These are phyloP conservation scores for Phytophthora sp. DNA, from an alignment of 352 stramenopile genomes.

Conservation along the genomic window DNA sequence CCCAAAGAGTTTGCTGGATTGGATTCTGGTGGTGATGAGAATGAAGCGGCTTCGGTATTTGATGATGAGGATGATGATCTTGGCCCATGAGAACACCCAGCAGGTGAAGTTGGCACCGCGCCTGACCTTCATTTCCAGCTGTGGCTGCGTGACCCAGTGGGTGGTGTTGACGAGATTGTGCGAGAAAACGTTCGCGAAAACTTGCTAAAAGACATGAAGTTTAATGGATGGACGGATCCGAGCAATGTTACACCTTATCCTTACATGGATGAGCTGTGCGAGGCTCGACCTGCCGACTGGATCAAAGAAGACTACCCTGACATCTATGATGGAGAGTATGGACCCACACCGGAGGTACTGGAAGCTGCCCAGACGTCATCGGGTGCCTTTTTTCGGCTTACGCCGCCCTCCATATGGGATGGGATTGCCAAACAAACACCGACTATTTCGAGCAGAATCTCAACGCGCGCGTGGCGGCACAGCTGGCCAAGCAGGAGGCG, in stretches of 20 bases:
- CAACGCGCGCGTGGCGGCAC: neutral
- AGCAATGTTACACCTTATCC: neutral
- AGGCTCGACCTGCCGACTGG: neutral
- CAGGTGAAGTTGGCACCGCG: neutral
- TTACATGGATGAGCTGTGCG: neutral
- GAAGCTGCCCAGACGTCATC: neutral
- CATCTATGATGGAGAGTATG: slow-evolving; percentile 5
- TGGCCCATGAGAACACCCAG: neutral
- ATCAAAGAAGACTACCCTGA: neutral
- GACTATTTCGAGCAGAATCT: slow-evolving; percentile 17
- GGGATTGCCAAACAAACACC: neutral
- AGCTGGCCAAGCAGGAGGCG: slow-evolving; percentile 1
- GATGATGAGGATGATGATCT: neutral
- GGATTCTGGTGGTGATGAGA: too few species aligned
- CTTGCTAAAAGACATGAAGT: neutral
- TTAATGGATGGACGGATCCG: neutral
- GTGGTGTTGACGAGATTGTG: neutral
- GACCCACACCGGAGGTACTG: neutral
- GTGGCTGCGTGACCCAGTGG: neutral
- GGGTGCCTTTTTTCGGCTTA: neutral
- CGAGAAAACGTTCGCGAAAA: neutral
- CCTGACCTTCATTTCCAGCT: neutral
- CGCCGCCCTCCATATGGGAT: neutral
- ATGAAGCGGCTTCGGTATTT: too few species aligned
- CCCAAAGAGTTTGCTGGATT: too few species aligned